phyloP scores from a whole-genome alignment of 441 rosid species.

The Pelargonium myrrhifolium region DNA sequence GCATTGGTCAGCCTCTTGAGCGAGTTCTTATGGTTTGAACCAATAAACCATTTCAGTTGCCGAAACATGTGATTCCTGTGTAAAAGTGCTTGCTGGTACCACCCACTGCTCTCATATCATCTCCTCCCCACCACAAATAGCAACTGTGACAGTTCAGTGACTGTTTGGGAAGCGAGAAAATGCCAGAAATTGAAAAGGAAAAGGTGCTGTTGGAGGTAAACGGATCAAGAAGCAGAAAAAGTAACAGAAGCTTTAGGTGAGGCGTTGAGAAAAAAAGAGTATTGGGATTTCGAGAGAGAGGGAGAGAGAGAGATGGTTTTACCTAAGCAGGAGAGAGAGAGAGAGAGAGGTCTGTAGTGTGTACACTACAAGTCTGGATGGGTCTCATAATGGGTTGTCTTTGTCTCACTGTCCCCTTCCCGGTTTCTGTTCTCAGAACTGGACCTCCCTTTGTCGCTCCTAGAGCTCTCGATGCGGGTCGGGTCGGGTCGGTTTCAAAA shows the following conservation, averaged over 20 bases:
- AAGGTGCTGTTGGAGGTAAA: background rate
- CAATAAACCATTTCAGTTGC: background rate
- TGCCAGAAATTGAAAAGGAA: background rate
- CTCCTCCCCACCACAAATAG: background rate
- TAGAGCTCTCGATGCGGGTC: too few relatives aligned
- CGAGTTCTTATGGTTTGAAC: background rate
- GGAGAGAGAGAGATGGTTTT: background rate
- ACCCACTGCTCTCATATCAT: background rate
- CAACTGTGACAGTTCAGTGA: background rate
- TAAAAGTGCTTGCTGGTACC: background rate
- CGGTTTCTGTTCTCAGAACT: background rate
- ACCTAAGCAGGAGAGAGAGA: background rate
- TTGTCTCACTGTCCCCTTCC: background rate
- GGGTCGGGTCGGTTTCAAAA: too few relatives aligned
- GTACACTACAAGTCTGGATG: too few relatives aligned
- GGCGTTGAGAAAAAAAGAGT: background rate
- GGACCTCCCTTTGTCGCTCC: constrained; percentile 2
- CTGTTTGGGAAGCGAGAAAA: constrained; percentile 2
- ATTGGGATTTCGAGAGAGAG: background rate
- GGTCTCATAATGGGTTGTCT: background rate
- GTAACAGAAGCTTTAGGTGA: background rate
- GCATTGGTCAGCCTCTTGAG: background rate
- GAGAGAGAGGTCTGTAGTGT: background rate
- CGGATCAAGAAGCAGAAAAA: background rate
- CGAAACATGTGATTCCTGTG: background rate